These are phyloP conservation scores for Termitomyces sp. DNA, from an alignment of 768 basidiomycete genomes.

Conservation along the genomic window DNA sequence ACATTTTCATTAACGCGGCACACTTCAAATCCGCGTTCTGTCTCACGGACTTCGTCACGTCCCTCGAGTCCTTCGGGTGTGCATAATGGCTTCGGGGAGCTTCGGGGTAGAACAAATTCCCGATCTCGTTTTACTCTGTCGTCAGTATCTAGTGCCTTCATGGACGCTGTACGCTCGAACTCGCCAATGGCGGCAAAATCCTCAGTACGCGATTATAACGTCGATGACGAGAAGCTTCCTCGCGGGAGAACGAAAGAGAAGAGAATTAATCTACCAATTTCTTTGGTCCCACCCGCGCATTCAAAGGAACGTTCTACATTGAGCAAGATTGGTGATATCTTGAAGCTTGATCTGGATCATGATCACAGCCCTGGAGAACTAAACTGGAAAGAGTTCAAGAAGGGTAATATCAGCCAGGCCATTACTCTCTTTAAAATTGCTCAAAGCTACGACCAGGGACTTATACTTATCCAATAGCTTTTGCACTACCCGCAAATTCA, in stretches of 20 bases:
- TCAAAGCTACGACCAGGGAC: slow-evolving; percentile 48
- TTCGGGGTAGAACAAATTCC: slow-evolving; percentile 22
- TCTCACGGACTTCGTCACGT: slow-evolving; percentile 9
- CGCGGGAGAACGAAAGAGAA: slow-evolving; percentile 33
- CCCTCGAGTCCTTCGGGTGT: slow-evolving; percentile 7
- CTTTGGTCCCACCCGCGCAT: slow-evolving; percentile 8
- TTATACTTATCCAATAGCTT: slow-evolving; percentile 93
- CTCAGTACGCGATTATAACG: slow-evolving; percentile 13
- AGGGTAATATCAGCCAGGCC: slow-evolving; percentile 44
- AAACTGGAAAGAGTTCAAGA: slow-evolving; percentile 84
- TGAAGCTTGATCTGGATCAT: slow-evolving; percentile 34
- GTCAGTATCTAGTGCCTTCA: slow-evolving; percentile 42
- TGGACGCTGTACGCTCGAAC: slow-evolving; percentile 44
- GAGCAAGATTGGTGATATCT: slow-evolving; percentile 32
- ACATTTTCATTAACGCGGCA: slow-evolving; percentile 2
- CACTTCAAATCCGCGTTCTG: slow-evolving; percentile 4
- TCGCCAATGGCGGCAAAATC: slow-evolving; percentile 27
- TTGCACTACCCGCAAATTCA: slow-evolving; percentile 72
- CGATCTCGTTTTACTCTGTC: slow-evolving; percentile 49
- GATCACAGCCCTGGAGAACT: slow-evolving; percentile 38
- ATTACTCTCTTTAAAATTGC: background rate
- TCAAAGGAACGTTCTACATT: slow-evolving; percentile 30
- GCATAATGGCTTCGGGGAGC: slow-evolving; percentile 1
- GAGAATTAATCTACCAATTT: slow-evolving; percentile 4
- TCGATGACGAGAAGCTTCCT: slow-evolving; percentile 16